These are phyloP conservation scores for Atractiella rhizophila DNA, from an alignment of 768 basidiomycete genomes.

Conservation along the genomic window DNA sequence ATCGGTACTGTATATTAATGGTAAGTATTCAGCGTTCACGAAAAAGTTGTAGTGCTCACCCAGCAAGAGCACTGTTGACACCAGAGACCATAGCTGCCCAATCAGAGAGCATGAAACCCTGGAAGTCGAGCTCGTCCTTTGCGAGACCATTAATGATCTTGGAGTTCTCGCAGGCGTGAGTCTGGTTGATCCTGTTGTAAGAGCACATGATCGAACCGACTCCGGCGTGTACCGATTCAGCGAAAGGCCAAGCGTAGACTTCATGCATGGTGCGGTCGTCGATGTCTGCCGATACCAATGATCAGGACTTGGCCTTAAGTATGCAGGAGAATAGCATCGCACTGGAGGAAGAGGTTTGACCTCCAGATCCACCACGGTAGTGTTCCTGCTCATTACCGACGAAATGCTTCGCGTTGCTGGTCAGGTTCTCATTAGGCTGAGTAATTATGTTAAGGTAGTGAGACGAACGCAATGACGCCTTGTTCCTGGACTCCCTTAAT, in stretches of 20 bases:
- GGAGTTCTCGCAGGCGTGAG: not conserved
- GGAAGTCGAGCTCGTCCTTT: not conserved
- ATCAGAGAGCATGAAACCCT: not conserved
- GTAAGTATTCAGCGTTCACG: too few species aligned
- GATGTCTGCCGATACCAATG: conserved; percentile 17
- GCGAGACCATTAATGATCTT: not conserved
- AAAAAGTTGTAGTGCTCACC: too few species aligned
- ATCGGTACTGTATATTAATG: not conserved
- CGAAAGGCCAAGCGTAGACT: conserved; percentile 22
- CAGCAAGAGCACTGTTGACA: not conserved
- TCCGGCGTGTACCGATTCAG: conserved; percentile 22
- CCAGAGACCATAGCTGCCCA: not conserved
- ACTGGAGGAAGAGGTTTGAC: not conserved
- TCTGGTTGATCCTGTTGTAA: conserved; percentile 5
- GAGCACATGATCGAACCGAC: conserved; percentile 19
- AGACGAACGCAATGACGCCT: conserved; percentile 19
- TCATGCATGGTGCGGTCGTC: conserved; percentile 22
- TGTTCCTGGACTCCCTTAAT: conserved; percentile 13
- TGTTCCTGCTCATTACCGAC: conserved; percentile 25
- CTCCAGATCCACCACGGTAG: conserved; percentile 6
- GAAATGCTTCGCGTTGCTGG: conserved; percentile 4
- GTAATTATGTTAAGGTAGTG: too few species aligned
- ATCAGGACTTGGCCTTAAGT: conserved; percentile 23
- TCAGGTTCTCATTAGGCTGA: too few species aligned
- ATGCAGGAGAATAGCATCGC: not conserved